These are phyloP conservation scores for Hypomontagnella submonticulosa DNA, from an alignment of 495 filamentous ascomycete species.

Conservation along the genomic window DNA sequence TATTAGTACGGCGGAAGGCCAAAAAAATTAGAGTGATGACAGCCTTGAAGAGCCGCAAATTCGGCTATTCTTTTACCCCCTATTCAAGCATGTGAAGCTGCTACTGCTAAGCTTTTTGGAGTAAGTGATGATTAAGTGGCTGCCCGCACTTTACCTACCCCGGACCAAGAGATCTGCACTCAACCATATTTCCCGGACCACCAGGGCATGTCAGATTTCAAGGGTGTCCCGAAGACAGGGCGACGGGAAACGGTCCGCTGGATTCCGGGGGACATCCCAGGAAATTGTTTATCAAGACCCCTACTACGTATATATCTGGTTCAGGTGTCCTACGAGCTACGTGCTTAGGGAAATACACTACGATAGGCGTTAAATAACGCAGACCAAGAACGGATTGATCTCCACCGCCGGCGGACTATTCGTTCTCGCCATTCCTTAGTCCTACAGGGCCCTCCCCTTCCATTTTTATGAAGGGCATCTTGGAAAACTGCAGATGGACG, in stretches of 20 bases:
- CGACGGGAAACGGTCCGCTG: background rate
- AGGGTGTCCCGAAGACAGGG: background rate
- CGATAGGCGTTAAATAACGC: too few relatives aligned
- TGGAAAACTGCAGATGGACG: too few relatives aligned
- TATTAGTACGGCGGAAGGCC: too few relatives aligned
- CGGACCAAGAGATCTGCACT: background rate
- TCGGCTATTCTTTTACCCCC: conserved; percentile 13
- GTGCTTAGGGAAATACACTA: too few relatives aligned
- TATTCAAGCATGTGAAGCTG: background rate
- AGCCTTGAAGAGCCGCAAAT: background rate
- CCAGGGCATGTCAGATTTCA: background rate
- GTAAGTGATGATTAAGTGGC: background rate
- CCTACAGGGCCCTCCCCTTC: too few relatives aligned
- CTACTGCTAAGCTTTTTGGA: background rate
- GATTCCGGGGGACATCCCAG: background rate
- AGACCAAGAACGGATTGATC: too few relatives aligned
- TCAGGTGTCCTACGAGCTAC: too few relatives aligned
- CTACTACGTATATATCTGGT: too few relatives aligned
- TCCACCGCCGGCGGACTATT: too few relatives aligned
- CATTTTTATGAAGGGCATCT: too few relatives aligned
- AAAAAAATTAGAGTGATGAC: background rate
- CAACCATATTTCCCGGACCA: background rate
- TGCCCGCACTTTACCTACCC: background rate
- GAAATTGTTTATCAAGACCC: too few relatives aligned
- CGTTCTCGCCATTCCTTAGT: too few relatives aligned